Base-by-base conservation (phyloP, 169 alveolate genomes). In the Cryptosporidium sp. region DNA sequence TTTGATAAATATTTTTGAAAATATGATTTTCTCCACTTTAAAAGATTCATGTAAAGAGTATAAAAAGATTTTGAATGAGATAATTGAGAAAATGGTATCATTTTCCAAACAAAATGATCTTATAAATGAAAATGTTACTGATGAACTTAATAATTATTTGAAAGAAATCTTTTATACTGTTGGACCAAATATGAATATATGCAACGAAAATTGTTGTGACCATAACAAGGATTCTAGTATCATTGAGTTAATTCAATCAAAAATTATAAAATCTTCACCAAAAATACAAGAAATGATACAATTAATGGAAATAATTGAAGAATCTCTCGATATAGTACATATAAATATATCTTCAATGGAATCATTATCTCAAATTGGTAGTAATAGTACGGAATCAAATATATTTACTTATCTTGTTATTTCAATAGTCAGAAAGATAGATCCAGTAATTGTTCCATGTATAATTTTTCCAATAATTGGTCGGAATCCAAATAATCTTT, bases 401-500 rank as follows among this genome's bases (percentile, higher is more conserved):
- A 42, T 80, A 12, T 65, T 60, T 14, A 26, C 89, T n/a, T 26
- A 62, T 39, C 23, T 80, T 9, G 52, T 65, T 26, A 65, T 80
- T 29, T 80, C 75, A 23, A 29, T 60, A n/a, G 31, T 67, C 18
- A 37, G 89, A 48, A 80, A 65, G 39, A 65, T 65, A 6, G 75
- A 80, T 51, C 65, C 89, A 7, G 23, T 80, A 10, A 65, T 80
- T 80, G 72, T 75, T 39, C 80, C 89, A 42, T 80, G 80, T 39
- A 65, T 80, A 14, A 26, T 80, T 44, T 80, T 80, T 65, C 89
- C 89, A 44, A 23, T 42, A 23, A 44, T 80, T 21, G 16, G 44
- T 23, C 60, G 14, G 10, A 80, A 21, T 29, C 89, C 89, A 7
- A 42, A 31, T 12, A 65, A 80, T 29, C 51, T 60, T n/a, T 80